Evolutionary conservation across 441 rosid genomes (phyloP).

Genomic region (Isatis lusitanica): DNA sequence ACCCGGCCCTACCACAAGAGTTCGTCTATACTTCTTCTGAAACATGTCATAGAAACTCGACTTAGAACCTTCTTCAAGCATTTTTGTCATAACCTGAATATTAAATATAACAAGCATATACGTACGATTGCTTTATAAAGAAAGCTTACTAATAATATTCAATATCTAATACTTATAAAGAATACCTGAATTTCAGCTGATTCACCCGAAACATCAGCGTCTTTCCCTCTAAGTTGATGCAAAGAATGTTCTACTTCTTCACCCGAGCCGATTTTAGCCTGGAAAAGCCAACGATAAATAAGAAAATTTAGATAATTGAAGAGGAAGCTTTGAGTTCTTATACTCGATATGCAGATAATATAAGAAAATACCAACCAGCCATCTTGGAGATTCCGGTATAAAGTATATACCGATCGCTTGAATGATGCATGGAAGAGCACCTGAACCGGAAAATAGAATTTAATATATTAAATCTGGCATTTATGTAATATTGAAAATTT

Average conservation of each 20-base stretch:
- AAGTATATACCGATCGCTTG: conserved; percentile 48
- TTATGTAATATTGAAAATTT: neutral
- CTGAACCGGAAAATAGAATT: conserved; percentile 32
- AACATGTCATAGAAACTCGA: conserved; percentile 36
- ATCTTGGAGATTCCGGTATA: conserved; percentile 73
- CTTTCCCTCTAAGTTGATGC: conserved; percentile 42
- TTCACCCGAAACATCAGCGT: conserved; percentile 43
- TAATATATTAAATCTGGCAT: neutral
- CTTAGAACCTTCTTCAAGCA: conserved; percentile 32
- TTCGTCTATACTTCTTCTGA: conserved; percentile 34
- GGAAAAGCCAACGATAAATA: neutral
- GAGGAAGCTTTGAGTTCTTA: neutral
- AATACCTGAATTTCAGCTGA: conserved; percentile 38
- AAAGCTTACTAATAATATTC: neutral
- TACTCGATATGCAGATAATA: neutral
- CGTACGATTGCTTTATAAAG: neutral
- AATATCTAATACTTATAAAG: neutral
- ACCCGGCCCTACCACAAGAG: conserved; percentile 37
- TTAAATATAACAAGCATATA: neutral
- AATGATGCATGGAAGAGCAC: conserved; percentile 43
- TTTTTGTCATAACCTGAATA: conserved; percentile 31
- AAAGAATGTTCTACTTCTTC: conserved; percentile 43
- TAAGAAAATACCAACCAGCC: conserved; percentile 50
- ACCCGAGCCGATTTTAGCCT: conserved; percentile 39
- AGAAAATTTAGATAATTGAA: neutral